phyloP scores from a whole-genome alignment of 768 basidiomycete species.

The Strobilomyces echinocephalus region DNA sequence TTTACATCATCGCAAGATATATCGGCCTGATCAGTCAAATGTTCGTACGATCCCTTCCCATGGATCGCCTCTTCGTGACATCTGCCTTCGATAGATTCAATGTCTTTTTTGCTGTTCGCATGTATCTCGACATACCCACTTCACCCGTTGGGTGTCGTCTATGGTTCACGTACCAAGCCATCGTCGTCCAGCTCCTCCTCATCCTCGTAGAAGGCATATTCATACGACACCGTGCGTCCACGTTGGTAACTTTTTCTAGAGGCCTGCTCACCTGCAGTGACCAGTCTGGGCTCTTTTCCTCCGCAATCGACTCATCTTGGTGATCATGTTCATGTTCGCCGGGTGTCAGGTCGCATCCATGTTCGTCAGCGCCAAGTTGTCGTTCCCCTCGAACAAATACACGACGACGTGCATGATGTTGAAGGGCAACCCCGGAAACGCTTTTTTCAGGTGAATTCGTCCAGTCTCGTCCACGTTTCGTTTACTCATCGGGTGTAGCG shows the following conservation, averaged over 20 bases:
- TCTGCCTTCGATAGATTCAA: conserved; percentile 14
- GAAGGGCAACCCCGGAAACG: conserved; percentile 9
- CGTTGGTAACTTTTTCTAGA: not conserved
- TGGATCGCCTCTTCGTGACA: not conserved
- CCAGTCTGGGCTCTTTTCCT: conserved; percentile 20
- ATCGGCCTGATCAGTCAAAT: conserved; percentile 14
- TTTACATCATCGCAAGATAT: conserved; percentile 15
- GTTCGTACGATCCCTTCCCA: conserved; percentile 6
- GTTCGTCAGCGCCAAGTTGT: conserved; percentile 11
- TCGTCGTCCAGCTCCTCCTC: conserved; percentile 13
- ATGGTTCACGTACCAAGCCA: conserved; percentile 19
- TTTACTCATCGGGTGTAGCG: conserved; percentile 2
- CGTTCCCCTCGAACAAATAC: conserved; percentile 7
- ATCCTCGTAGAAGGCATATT: conserved; percentile 8
- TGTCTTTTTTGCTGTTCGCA: conserved; percentile 18
- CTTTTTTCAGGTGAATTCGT: conserved; percentile 18
- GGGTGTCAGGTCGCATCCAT: conserved; percentile 14
- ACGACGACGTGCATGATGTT: conserved; percentile 16
- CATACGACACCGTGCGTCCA: conserved; percentile 19
- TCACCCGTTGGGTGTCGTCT: conserved; percentile 5
- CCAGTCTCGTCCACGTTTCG: not conserved
- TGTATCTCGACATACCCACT: conserved; percentile 9
- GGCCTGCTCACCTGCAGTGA: not conserved
- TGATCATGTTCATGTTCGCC: conserved; percentile 8
- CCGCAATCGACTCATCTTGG: conserved; percentile 1